Percentiles rank a stretch among this genome's conserved stretches.
Evolutionary conservation across 208 protist species (phyloP).

Genomic region (Angomonas ambiguus): DNA sequence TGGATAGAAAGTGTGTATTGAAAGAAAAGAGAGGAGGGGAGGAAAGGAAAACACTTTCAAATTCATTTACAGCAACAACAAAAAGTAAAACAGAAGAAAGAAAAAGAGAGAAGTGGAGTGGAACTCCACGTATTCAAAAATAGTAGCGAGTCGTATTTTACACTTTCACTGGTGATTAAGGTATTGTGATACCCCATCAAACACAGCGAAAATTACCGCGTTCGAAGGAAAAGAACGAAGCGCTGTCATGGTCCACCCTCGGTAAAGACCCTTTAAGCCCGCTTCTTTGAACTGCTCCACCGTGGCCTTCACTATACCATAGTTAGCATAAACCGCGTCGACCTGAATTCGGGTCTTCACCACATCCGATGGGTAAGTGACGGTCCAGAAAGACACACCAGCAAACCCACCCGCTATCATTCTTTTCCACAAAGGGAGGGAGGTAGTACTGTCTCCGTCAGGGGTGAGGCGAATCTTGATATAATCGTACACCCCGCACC

Average conservation of each 20-base stretch:
- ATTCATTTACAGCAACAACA: constrained; percentile 1
- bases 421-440: constrained; percentile 38
- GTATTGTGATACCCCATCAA: constrained; percentile 19
- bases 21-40: constrained; percentile 8
- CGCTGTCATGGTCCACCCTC: constrained; percentile 69
- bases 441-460: constrained; percentile 20
- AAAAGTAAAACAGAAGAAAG: constrained; percentile 6
- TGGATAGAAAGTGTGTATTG: background rate
- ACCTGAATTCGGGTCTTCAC: constrained; percentile 87
- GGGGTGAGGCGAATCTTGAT: constrained; percentile 56
- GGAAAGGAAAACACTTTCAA: background rate
- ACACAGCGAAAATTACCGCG: constrained; percentile 63
- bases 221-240: constrained; percentile 82
- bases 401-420: constrained; percentile 75
- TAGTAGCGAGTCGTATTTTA: too few species aligned
- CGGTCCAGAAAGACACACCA: constrained; percentile 79
- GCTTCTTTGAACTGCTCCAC: constrained; percentile 41
- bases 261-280: constrained; percentile 64
- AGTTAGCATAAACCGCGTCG: constrained; percentile 27
- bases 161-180: background rate
- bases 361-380: constrained; percentile 84
- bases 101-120: background rate
- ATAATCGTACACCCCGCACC: constrained; percentile 79
- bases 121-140: too few species aligned
- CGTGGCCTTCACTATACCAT: constrained; percentile 31